Evolutionary conservation across 768 basidiomycete species (phyloP), one percentile per base, ranked within the genome.

Genomic region (Suillus subalutaceus): DNA sequence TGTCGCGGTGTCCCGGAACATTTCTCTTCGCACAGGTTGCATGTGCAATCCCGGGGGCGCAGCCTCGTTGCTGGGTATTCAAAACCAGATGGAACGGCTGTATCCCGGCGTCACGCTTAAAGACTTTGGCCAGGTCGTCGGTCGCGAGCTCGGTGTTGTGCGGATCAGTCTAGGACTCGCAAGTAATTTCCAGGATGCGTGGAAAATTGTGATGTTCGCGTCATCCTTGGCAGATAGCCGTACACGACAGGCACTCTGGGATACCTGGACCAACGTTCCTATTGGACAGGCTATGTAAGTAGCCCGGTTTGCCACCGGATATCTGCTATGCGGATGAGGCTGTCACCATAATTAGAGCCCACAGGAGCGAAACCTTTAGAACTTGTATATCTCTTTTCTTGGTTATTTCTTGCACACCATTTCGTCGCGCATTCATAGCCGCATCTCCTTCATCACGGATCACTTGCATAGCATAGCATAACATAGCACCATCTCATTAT

Each of bases 41-140:
- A 89, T 94, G 86, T 95, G 93, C 73, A 95, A 94, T 69, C 91
- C 93, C 18, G 93, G 93, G 12, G 93, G 88, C 20, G 90, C 92
- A 0, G 87, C 91, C 1, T 85, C 90, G 6, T 78, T 94, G 18
- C 82, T 93, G 6, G 88, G 88, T 0, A 84, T 93, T 38, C 78
- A 87, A 65, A 80, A 84, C 23, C 82, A 88, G 65, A 93, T 93
- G 91, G 78, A 81, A 6, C 78, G 74, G 16, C 82, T 93, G 0
- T 86, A 82, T 67, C 78, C 82, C 1, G 90, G 89, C 6, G 83
- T 87, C 48, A 88, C 86, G 6, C 80, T 90, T 59, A 78, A 80
- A 32, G 88, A 88, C 41, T 87, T 92, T 68, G 88, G 92, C 75
- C 75, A 72, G 38, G 75, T 75, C 20, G 85, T 90, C 50, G 90